Conservation (phyloP, 2,329 filamentous ascomycete species). For the Hymenoscyphus albidus region DNA sequence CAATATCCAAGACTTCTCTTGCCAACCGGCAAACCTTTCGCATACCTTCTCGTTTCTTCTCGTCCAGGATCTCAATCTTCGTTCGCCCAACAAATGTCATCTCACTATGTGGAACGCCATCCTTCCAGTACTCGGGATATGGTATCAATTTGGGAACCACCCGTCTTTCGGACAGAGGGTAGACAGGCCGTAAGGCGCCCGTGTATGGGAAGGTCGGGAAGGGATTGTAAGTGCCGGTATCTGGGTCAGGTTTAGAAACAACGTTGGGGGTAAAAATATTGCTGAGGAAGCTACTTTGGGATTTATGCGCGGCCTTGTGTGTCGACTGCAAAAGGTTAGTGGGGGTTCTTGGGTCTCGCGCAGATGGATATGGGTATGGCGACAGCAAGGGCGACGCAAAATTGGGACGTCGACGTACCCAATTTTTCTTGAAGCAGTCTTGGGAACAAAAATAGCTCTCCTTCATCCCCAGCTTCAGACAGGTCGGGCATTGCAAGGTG, state of each 20-base stretch:
- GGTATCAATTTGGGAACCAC: slow-evolving; percentile 75
- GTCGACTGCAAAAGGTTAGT: slow-evolving; percentile 52
- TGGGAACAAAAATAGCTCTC: slow-evolving; percentile 97
- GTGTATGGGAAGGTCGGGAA: slow-evolving; percentile 85
- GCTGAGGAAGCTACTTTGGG: slow-evolving; percentile 70
- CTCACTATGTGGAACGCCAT: slow-evolving; percentile 68
- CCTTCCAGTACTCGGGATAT: slow-evolving; percentile 81
- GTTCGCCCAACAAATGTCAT: slow-evolving; percentile 62
- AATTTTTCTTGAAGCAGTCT: slow-evolving; percentile 98
- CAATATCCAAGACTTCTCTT: slow-evolving; percentile 89
- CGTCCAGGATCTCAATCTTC: slow-evolving; percentile 78
- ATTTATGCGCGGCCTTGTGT: slow-evolving; percentile 83
- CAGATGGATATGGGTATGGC: too few species aligned
- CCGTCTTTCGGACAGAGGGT: slow-evolving; percentile 71
- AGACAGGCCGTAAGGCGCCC: slow-evolving; percentile 79
- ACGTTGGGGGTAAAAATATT: slow-evolving; percentile 72
- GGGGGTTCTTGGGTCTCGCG: too few species aligned
- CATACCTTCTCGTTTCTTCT: slow-evolving; percentile 79
- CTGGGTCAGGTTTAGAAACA: slow-evolving; percentile 88
- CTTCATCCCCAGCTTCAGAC: slow-evolving; percentile 79
- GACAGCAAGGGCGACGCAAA: not conserved
- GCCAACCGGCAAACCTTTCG: slow-evolving; percentile 84
- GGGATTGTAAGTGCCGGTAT: slow-evolving; percentile 84
- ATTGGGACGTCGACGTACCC: slow-evolving; percentile 58
- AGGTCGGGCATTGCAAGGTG: slow-evolving; percentile 88